Evolutionary conservation across 1,284 basidiomycete genomes (phyloP), one percentile per base, ranked within the genome.

Genomic region (Volvariella volvacea): DNA sequence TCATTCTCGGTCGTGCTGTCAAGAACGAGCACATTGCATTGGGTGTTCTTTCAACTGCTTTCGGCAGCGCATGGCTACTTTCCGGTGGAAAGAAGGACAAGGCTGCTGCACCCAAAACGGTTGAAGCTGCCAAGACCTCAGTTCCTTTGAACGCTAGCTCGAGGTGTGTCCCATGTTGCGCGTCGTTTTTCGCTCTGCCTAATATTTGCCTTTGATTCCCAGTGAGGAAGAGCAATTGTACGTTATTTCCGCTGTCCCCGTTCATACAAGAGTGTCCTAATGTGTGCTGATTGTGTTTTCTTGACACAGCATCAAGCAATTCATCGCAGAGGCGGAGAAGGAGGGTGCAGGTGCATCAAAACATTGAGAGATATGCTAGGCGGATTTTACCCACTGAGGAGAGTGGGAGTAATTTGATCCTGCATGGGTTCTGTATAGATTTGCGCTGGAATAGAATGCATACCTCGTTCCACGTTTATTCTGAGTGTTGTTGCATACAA

Each of bases 291-390:
- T 28, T 28, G 25, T 28, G 25, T 28, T 12, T 28, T 28, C 25
- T 6, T 12, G 25, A 6, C 12, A 70, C 68, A 88, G 85, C 61
- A 87, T 89, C 67, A 71, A 74, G 62, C 78, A 79, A 43, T 89
- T 86, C 60, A 74, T 89, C 50, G 79, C 74, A 47, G 85, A 87
- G 57, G 86, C 86, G 41, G 86, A 88, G 70, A 86, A 84, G 66
- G 82, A 76, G 58, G 60, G 57, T 17, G 55, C 46, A 28, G 51
- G 70, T 66, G 51, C 69, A 73, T 53, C 71, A 66, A 59, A 52
- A 38, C 50, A 30, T 39, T 43, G 36, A 36, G n/a, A 39, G 22
- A 31, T 39, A 45, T 39, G 45, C 44, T 39, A 39, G 30, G 16
- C 16, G 40, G 15, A 37, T 48, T 39, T 28, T 12, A n/a, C n/a